Evolutionary conservation across 2,329 filamentous ascomycete genomes (phyloP).

Genomic region (Graphilbum sp.): DNA sequence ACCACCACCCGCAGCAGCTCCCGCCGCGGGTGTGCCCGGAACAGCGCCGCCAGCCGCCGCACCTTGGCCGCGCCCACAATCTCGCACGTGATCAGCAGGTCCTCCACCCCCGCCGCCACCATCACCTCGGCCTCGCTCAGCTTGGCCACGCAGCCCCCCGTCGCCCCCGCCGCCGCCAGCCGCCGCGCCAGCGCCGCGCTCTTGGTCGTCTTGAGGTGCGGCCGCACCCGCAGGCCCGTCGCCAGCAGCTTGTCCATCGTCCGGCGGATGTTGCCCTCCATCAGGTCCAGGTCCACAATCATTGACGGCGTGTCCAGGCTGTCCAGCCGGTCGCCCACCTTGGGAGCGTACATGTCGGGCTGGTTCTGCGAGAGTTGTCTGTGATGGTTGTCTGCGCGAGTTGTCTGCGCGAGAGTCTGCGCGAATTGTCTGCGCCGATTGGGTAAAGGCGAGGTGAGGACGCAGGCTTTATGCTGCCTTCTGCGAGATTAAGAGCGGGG

Average conservation of each 20-base stretch:
- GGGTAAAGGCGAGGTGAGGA: too few relatives aligned
- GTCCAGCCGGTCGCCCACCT: constrained; percentile 20
- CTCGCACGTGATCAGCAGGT: constrained; percentile 34
- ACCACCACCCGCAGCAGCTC: constrained; percentile 23
- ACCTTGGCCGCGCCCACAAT: constrained; percentile 31
- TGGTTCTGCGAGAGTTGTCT: too few relatives aligned
- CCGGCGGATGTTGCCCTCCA: constrained; percentile 32
- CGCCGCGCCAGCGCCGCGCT: constrained; percentile 25
- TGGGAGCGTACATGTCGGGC: neutral
- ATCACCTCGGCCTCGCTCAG: constrained; percentile 29
- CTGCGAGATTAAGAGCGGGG: too few relatives aligned
- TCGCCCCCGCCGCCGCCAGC: constrained; percentile 28
- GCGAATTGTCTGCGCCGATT: too few relatives aligned
- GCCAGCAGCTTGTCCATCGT: constrained; percentile 28
- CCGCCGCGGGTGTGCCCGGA: constrained; percentile 17
- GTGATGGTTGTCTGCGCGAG: too few relatives aligned
- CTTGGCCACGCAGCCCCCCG: constrained; percentile 34
- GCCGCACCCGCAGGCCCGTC: constrained; percentile 27
- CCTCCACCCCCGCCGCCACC: constrained; percentile 25
- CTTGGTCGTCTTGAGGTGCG: constrained; percentile 38
- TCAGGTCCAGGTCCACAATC: constrained; percentile 34
- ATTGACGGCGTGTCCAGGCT: constrained; percentile 37
- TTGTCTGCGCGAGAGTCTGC: too few relatives aligned
- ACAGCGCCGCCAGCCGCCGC: constrained; percentile 25
- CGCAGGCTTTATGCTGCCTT: too few relatives aligned